Conservation (phyloP, 805 yeast genomes). For the Sungouiella thailandica region DNA sequence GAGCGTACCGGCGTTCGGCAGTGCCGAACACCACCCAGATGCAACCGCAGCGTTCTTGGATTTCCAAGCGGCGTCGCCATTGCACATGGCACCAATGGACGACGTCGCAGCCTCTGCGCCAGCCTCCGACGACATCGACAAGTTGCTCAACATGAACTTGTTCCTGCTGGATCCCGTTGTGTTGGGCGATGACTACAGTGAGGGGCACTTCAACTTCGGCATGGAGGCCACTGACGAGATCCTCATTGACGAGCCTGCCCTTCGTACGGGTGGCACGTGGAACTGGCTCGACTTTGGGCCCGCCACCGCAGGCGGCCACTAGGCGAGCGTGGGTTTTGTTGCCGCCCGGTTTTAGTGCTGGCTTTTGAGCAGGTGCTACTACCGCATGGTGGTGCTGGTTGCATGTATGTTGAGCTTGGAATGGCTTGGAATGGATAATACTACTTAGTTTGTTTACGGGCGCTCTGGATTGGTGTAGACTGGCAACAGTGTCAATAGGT, state of each 20-base stretch:
- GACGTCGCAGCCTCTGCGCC: conserved; percentile 2
- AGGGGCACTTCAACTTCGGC: conserved; percentile 11
- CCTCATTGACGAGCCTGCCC: conserved; percentile 18
- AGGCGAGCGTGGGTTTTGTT: no score
- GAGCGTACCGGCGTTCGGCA: not conserved
- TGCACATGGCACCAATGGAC: conserved; percentile 1
- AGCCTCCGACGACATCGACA: conserved; percentile 35
- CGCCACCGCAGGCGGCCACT: conserved; percentile 10
- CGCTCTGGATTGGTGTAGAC: no score
- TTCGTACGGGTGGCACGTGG: conserved; percentile 21
- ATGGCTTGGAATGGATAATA: no score
- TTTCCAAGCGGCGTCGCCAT: conserved; percentile 5
- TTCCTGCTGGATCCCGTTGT: conserved; percentile 31
- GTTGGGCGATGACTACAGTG: not conserved
- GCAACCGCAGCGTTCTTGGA: conserved; percentile 4
- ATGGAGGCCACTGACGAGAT: conserved; percentile 32
- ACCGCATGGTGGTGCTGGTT: no score
- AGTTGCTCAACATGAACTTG: conserved; percentile 34
- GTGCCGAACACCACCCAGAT: not conserved
- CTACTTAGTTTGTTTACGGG: no score
- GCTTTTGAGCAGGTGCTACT: no score
- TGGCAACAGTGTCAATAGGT: no score
- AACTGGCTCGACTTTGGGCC: conserved; percentile 38
- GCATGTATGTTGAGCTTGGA: no score
- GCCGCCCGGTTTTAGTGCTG: no score